phyloP scores from a whole-genome alignment of 164 flowering plant genomes.

The grape (Vitis vinifera) region DNA sequence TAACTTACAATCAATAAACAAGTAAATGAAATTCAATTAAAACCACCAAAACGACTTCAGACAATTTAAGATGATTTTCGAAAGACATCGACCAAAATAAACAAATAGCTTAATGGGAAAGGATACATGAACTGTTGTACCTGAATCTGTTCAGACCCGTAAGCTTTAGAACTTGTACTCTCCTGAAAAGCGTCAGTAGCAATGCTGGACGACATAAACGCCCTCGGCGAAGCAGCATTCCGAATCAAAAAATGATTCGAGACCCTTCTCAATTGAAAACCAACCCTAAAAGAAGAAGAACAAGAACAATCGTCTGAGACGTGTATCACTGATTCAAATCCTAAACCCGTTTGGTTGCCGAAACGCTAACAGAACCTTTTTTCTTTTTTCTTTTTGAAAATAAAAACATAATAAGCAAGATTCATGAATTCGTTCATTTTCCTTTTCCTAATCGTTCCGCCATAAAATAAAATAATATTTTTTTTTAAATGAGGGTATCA shows the following conservation, averaged over 20 bases:
- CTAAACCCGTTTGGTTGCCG: too few relatives aligned
- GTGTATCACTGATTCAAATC: too few relatives aligned
- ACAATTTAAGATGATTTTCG: neutral
- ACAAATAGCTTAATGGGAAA: neutral
- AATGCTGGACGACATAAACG: constrained; percentile 63
- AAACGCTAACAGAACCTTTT: too few relatives aligned
- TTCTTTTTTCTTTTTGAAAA: too few relatives aligned
- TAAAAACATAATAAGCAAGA: too few relatives aligned
- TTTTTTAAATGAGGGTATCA: neutral
- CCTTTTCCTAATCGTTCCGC: too few relatives aligned
- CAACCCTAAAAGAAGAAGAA: constrained; percentile 26
- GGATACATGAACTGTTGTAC: constrained; percentile 17
- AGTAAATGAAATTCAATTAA: too few relatives aligned
- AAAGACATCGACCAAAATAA: neutral
- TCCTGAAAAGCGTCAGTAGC: constrained; percentile 52
- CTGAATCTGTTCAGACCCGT: constrained; percentile 97
- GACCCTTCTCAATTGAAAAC: constrained; percentile 22
- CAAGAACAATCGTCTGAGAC: neutral
- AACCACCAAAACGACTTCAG: neutral
- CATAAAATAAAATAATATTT: too few relatives aligned
- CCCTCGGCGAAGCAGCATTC: constrained; percentile 46
- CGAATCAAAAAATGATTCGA: constrained; percentile 20
- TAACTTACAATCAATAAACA: too few relatives aligned
- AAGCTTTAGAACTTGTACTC: constrained; percentile 46
- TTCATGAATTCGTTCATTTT: too few relatives aligned